Evolutionary conservation across 1,284 basidiomycete species (phyloP), one percentile per base, ranked within the genome.

Genomic region (Moesziomyces sp.): DNA sequence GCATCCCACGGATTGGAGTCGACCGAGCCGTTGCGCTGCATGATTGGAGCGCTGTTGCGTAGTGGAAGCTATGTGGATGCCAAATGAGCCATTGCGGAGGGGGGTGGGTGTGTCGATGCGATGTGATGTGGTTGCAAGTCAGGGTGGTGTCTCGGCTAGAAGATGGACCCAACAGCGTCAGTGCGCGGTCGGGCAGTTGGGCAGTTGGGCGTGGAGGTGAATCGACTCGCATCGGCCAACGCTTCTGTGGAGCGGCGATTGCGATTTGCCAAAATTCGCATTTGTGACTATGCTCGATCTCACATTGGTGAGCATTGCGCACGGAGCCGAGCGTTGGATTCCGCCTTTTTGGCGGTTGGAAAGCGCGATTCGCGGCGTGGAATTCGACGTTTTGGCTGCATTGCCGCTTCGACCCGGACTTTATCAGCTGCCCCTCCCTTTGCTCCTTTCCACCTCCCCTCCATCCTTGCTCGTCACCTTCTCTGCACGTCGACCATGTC

Each of bases 1-100:
- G 60, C 28, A 4, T 60, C 70, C 70, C 70, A 73, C 16, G 70
- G 70, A 47, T 72, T 72, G 18, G 60, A 69, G 14, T 63, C 60
- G 34, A 47, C 24, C 5, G 66, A 52, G 13, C 58, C 48, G 55
- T 62, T 58, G 47, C 52, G 54, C 52, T 63, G 54, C 67, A 70
- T 57, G 14, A 6, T 28, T 34, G 40, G 46, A 3, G 45, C 8
- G 6, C 26, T 28, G 26, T 28, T 30, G 44, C 43, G n/a, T 42
- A 45, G 19, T 56, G 50, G 28, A 28, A 40, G 38, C 38, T 40
- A 40, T 40, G 38, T 40, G 38, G 38, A 40, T 40, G 38, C 16
- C 18, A 14, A 40, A 7, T 16, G 14, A 16, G 38, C 14, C 38
- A 40, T 40, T n/a, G 38, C 38, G 18, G 38, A 40, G 0, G 38